Evolutionary conservation across 2,329 filamentous ascomycete species (phyloP), one percentile per base, ranked within the genome.

Genomic region (Dactylonectria macrodidyma): DNA sequence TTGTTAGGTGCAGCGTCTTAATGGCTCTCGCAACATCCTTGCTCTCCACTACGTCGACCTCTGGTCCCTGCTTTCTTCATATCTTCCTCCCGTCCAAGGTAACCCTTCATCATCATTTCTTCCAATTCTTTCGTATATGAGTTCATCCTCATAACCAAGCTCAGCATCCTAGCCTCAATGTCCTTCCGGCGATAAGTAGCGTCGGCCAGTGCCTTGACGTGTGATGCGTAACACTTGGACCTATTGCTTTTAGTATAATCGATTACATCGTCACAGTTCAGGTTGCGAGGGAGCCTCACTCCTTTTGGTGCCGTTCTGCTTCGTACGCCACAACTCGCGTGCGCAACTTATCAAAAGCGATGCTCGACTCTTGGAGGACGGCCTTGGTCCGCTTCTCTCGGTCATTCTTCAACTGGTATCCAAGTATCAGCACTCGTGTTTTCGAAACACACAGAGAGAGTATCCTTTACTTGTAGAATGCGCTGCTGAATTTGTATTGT

Each of bases 101-200:
- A 80, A 0, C 75, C 79, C 5, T 61, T 71, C 65, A 76, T 61
- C 70, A 81, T 78, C 72, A 78, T 77, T 0, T 60, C 71, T 48
- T 81, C 80, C 1, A 79, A 54, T 22, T 75, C 69, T 6, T 59
- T 34, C 26, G 75, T 69, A 8, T 19, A 59, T n/a, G 41, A 48
- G 34, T 77, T 57, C 38, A 77, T 57, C 26, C 67, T 69, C 16
- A 34, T 48, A 6, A 75, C 69, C 30, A 78, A 59, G n/a, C 73
- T 65, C 38, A 66, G 62, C 76, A 81, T 80, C 50, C 66, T 68
- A 1, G 44, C 54, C 61, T 81, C 78, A 11, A 81, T 76, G 1
- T 71, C 64, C 50, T 54, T 71, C 59, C 75, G 74, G 47, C 68
- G 70, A 62, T 80, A 72, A 5, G 68, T 46, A 19, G 73, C 57